Evolutionary conservation across 805 yeast species (phyloP).

Genomic region (Ogataea salicorniae): DNA sequence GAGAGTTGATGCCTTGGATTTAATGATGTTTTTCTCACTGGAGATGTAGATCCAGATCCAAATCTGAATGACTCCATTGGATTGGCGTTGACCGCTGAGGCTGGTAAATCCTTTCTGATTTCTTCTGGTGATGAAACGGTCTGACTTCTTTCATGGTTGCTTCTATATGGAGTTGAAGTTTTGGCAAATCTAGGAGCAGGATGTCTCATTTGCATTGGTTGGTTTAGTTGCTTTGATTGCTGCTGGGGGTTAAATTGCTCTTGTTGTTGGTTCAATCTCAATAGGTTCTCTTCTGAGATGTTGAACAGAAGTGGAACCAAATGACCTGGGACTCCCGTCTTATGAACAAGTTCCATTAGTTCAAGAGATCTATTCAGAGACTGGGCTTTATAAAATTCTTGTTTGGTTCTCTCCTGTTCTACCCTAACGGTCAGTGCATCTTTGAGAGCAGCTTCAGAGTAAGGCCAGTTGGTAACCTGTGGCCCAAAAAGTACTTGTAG

Average conservation of each 20-base stretch:
- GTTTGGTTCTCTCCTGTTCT: constrained; percentile 80
- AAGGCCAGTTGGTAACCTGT: constrained; percentile 47
- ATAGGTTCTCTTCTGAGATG: constrained; percentile 12
- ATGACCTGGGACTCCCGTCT: constrained; percentile 57
- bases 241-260: background rate
- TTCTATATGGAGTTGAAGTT: constrained; percentile 7
- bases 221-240: background rate
- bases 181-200: constrained; percentile 1
- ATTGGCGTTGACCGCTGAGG: constrained; percentile 3
- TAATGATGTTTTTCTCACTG: constrained; percentile 12
- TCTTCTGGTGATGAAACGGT: constrained; percentile 9
- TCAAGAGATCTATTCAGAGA: constrained; percentile 53
- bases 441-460: constrained; percentile 50
- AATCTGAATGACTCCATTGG: constrained; percentile 27
- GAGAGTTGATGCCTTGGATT: constrained; percentile 20
- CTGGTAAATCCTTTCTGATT: background rate
- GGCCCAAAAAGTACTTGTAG: constrained; percentile 49
- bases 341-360: constrained; percentile 54
- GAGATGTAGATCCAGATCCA: constrained; percentile 23
- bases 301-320: constrained; percentile 57
- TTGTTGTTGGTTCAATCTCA: constrained; percentile 7
- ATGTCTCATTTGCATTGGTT: background rate
- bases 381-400: constrained; percentile 69
- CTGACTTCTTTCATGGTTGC: constrained; percentile 8
- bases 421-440: constrained; percentile 55